Percentiles rank a stretch among this genome's conserved stretches.
phyloP scores from a whole-genome alignment of 441 rosid genomes.

The Viola pubescens region DNA sequence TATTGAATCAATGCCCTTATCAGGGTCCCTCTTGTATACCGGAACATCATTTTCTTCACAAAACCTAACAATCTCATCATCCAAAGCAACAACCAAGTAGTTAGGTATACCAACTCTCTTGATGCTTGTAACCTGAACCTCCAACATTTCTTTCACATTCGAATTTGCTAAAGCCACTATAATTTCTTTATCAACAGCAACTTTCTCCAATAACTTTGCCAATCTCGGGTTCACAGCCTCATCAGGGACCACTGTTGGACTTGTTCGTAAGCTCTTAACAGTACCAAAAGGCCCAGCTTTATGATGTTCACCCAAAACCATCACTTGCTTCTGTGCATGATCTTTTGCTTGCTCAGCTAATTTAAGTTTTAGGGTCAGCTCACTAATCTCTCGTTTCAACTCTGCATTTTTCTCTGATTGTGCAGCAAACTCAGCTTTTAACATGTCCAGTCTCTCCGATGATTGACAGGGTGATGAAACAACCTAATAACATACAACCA shows the following conservation, averaged over 20 bases:
- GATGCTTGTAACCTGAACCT: constrained; percentile 72
- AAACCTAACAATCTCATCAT: constrained; percentile 50
- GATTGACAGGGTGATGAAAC: constrained; percentile 46
- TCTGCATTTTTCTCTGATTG: constrained; percentile 57
- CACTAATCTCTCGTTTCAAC: constrained; percentile 52
- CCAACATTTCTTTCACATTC: constrained; percentile 65
- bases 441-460: constrained; percentile 38
- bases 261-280: constrained; percentile 75
- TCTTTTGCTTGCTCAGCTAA: constrained; percentile 66
- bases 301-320: constrained; percentile 58
- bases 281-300: constrained; percentile 92
- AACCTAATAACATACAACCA: constrained; percentile 12
- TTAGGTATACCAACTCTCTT: constrained; percentile 70
- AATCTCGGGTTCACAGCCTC: constrained; percentile 73
- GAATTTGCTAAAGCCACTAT: constrained; percentile 86
- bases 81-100: constrained; percentile 76
- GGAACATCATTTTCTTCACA: constrained; percentile 70
- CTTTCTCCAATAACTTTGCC: constrained; percentile 51
- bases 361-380: constrained; percentile 50
- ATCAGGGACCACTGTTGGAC: constrained; percentile 54
- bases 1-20: constrained; percentile 48
- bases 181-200: constrained; percentile 64
- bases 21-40: constrained; percentile 71
- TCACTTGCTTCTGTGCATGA: constrained; percentile 62
- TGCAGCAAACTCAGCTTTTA: constrained; percentile 51